Evolutionary conservation across 495 filamentous ascomycete species (phyloP), one percentile per base, ranked within the genome.

Genomic region (Xylaria grammica): DNA sequence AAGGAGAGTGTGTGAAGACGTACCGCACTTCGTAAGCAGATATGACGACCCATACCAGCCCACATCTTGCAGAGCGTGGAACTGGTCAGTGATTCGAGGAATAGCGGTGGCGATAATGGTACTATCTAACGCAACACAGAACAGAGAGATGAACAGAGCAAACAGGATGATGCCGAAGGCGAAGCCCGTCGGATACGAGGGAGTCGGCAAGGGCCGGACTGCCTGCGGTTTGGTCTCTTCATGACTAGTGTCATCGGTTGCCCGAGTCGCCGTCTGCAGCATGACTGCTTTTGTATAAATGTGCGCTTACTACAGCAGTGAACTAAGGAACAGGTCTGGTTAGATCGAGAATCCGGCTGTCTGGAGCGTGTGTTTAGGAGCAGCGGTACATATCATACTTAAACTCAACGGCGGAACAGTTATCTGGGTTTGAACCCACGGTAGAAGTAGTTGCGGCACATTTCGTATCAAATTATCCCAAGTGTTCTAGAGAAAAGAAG

Each of bases 11-110:
- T 48, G 11, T 48, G 45, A 89, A 89, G 1, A 83, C 86, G 74
- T 90, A 90, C n/a, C 74, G 52, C 77, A 77, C 36, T 72, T 74
- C 89, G 65, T 85, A 87, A 38, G 38, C 4, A 81, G 83, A 6
- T 84, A 62, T 40, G 40, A 27, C 50, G 62, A 65, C 20, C 74
- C 77, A 62, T 79, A 79, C 75, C 75, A 78, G 20, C 76, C 77
- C 24, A 79, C 70, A 38, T 80, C 77, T 22, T 69, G 60, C 32
- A 72, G 61, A 19, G 77, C 69, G 29, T 76, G 56, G 57, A 80
- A 79, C 7, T 73, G 61, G 49, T 68, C 69, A 1, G 75, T 73
- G 40, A 79, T 77, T 5, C 74, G 78, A 69, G 77, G 77, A n/a
- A 79, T 75, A 32, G 76, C 76, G n/a, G 72, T 77, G 11, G 75